phyloP scores from a whole-genome alignment of 78 protist genomes.

The Mantamonas sphyraenae region DNA sequence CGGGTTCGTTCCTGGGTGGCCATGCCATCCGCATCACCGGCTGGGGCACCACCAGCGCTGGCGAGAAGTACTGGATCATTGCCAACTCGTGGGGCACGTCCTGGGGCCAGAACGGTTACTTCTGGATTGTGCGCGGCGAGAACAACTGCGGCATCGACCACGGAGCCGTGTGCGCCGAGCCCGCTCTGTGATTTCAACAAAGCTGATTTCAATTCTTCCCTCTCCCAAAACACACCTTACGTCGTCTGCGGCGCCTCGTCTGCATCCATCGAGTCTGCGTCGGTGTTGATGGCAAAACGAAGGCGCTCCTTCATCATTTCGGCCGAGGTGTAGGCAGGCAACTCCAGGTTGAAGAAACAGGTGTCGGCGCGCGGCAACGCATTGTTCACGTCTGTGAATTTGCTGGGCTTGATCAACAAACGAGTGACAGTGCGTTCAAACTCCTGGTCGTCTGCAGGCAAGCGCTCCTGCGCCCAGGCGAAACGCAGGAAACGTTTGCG shows the following conservation, averaged over 20 bases:
- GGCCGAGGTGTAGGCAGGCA: constrained; percentile 25
- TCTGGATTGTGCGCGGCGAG: constrained; percentile 31
- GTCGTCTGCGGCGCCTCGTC: too few relatives aligned
- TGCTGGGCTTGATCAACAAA: constrained; percentile 23
- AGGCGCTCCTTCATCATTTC: constrained; percentile 9
- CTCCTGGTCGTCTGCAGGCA: constrained; percentile 28
- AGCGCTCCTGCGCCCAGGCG: constrained; percentile 45
- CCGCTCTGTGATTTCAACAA: too few relatives aligned
- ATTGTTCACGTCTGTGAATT: constrained; percentile 7
- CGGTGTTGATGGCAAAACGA: constrained; percentile 19
- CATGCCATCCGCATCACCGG: constrained; percentile 44
- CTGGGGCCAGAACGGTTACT: too few relatives aligned
- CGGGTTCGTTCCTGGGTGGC: constrained; percentile 29
- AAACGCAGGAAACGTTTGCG: constrained; percentile 20
- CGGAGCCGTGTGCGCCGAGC: too few relatives aligned
- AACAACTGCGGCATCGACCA: constrained; percentile 49
- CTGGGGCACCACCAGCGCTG: constrained; percentile 27
- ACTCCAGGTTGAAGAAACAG: constrained; percentile 37
- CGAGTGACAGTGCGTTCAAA: constrained; percentile 25
- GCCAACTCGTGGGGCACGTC: constrained; percentile 20
- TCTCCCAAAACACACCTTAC: too few relatives aligned
- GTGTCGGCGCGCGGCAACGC: constrained; percentile 38
- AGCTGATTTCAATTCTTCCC: too few relatives aligned
- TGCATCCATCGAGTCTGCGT: constrained; percentile 12
- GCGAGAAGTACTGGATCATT: constrained; percentile 35